Evolutionary conservation across 169 alveolate species (phyloP), one percentile per base, ranked within the genome.

Genomic region (Plasmodium yoelii): DNA sequence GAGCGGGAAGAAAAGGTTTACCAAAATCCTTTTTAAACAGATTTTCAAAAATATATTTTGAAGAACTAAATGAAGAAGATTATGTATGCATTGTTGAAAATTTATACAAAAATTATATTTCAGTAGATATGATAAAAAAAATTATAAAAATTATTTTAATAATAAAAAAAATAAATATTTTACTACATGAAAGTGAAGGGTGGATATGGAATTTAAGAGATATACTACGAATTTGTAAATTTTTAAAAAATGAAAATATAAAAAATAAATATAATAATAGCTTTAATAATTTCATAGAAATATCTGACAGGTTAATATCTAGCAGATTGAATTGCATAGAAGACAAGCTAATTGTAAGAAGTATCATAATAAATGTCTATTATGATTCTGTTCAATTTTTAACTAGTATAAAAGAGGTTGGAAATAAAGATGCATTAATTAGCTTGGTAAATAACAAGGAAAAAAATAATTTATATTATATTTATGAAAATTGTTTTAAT

Each of bases 21-120:
- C 99, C 99, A 0, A 97, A 97, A 91, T 98, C 99, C 46, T 98
- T 99, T 80, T 92, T 99, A 73, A 99, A 99, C 93, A 96, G 99
- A 73, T 99, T 99, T 93, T 97, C 98, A 42, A 97, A 97, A 89
- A 96, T 99, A 18, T 95, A 95, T 82, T 95, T 98, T 39, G 95
- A 95, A 24, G 98, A 96, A 39, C 91, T 97, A 57, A 92, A 88
- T 74, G 84, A 87, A 26, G 88, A 93, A 42, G 99, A 97, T 75
- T 97, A 95, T 88, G 68, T 80, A 24, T 92, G 93, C 34, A 97
- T 98, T 87, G 88, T 97, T 15, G 88, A 74, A 73, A 92, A 95
- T 59, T 84, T 93, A 34, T 97, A 93, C 87, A 92, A 93, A 39
- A 34, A 59, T 56, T 46, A 55, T 24, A 51, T 67, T n/a, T 46